Evolutionary conservation across 1,284 basidiomycete genomes (phyloP).

Genomic region (Microstroma glucosiphilum): DNA sequence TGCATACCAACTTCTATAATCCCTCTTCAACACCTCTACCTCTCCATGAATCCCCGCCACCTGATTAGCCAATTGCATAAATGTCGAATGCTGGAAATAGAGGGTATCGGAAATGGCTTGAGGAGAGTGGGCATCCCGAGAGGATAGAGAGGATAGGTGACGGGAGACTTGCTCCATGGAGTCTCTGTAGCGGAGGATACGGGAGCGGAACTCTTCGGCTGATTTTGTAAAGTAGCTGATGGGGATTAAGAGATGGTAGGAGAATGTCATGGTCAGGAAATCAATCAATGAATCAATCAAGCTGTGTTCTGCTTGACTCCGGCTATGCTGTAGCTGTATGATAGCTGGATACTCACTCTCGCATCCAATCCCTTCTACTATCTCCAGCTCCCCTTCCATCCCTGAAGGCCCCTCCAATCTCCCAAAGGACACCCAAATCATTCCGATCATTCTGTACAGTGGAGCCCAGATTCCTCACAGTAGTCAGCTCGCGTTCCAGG

Average conservation of each 20-base stretch:
- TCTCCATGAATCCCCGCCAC: conserved; percentile 44
- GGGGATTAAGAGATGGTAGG: background rate
- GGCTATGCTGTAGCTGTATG: conserved; percentile 12
- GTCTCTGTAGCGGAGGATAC: conserved; percentile 37
- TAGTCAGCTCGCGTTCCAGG: background rate
- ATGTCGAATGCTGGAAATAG: conserved; percentile 40
- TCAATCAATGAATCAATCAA: background rate
- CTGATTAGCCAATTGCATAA: conserved; percentile 45
- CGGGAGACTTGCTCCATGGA: conserved; percentile 46
- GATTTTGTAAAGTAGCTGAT: conserved; percentile 32
- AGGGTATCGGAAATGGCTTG: conserved; percentile 41
- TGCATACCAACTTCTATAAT: conserved; percentile 47
- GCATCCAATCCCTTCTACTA: background rate
- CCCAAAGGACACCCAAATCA: conserved; percentile 35
- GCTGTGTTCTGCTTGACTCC: conserved; percentile 1
- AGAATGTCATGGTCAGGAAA: background rate
- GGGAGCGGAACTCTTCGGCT: conserved; percentile 29
- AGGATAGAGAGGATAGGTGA: conserved; percentile 31
- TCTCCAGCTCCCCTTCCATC: conserved; percentile 15
- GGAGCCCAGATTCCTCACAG: conserved; percentile 22
- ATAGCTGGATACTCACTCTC: conserved; percentile 23
- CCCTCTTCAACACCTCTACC: conserved; percentile 42
- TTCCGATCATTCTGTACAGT: conserved; percentile 37
- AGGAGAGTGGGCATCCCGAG: conserved; percentile 35
- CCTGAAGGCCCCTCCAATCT: conserved; percentile 33